These are phyloP conservation scores for Debaryomycetaceae sp. DNA, from an alignment of 1,139 yeast genomes.

Conservation along the genomic window DNA sequence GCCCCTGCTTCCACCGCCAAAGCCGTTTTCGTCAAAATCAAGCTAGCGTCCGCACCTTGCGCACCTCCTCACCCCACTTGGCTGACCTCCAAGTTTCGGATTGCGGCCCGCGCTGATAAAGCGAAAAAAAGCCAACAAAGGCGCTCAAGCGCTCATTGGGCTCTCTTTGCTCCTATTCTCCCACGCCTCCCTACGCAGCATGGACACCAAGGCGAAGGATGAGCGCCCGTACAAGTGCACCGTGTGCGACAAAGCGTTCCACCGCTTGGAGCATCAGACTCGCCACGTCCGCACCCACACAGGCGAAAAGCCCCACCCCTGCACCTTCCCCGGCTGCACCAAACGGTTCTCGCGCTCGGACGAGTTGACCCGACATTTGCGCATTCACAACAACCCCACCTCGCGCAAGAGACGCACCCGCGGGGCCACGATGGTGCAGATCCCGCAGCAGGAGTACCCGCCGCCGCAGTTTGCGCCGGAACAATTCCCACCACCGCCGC, in stretches of 20 bases:
- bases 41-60: too few relatives aligned
- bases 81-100: too few relatives aligned
- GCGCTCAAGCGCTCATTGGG: too few relatives aligned
- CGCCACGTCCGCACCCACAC: conserved; percentile 70
- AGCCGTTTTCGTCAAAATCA: too few relatives aligned
- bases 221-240: conserved; percentile 55
- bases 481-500: conserved; percentile 7
- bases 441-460: conserved; percentile 7
- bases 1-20: too few relatives aligned
- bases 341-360: conserved; percentile 66
- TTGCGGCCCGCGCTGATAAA: too few relatives aligned
- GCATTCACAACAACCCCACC: conserved; percentile 58
- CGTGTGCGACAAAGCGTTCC: conserved; percentile 59
- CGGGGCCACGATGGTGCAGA: conserved; percentile 9
- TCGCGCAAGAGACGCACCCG: conserved; percentile 34
- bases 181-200: conserved; percentile 1
- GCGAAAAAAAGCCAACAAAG: too few relatives aligned
- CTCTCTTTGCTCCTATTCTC: not conserved
- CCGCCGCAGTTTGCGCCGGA: conserved; percentile 10
- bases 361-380: conserved; percentile 62
- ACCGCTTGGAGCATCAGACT: conserved; percentile 63
- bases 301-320: conserved; percentile 72
- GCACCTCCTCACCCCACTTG: too few relatives aligned
- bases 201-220: conserved; percentile 14
- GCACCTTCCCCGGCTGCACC: conserved; percentile 63